Percentiles rank a stretch among this genome's conserved stretches.
phyloP scores from a whole-genome alignment of 257 asterid species.

The Eustoma russellianum region DNA sequence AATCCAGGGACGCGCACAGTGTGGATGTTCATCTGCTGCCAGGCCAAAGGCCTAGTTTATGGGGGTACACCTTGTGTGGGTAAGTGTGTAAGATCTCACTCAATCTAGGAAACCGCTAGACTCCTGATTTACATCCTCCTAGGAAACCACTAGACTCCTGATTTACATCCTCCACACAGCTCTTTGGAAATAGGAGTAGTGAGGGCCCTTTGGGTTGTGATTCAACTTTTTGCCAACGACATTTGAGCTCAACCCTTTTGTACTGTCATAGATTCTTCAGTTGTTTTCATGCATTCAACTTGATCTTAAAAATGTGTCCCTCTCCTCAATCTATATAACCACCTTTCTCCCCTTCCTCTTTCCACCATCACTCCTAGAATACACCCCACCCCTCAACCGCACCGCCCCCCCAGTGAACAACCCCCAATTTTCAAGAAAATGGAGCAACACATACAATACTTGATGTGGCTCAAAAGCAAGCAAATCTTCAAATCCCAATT shows the following conservation, averaged over 20 bases:
- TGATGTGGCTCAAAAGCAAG: constrained; percentile 25
- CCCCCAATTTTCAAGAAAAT: background rate
- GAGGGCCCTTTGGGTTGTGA: too few relatives aligned
- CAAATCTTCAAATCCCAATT: constrained; percentile 4
- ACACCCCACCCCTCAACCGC: background rate
- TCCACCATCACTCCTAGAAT: background rate
- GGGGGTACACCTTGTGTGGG: too few relatives aligned
- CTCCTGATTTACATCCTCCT: too few relatives aligned
- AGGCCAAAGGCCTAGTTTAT: too few relatives aligned
- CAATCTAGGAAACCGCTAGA: too few relatives aligned
- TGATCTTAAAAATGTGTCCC: background rate
- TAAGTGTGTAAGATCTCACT: too few relatives aligned
- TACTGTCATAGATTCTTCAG: constrained; percentile 3
- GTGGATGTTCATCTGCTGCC: too few relatives aligned
- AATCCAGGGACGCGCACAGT: too few relatives aligned
- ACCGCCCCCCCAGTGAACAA: background rate
- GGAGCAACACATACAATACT: constrained; percentile 17
- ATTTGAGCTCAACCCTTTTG: background rate
- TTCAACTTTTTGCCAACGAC: too few relatives aligned
- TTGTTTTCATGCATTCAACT: constrained; percentile 18
- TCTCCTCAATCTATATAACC: constrained; percentile 4
- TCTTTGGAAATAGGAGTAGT: too few relatives aligned
- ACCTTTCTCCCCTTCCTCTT: background rate
- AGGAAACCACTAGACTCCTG: too few relatives aligned
- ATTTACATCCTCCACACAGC: too few relatives aligned